phyloP scores from a whole-genome alignment of 2,329 filamentous ascomycete species.

The Setomelanomma holmii region DNA sequence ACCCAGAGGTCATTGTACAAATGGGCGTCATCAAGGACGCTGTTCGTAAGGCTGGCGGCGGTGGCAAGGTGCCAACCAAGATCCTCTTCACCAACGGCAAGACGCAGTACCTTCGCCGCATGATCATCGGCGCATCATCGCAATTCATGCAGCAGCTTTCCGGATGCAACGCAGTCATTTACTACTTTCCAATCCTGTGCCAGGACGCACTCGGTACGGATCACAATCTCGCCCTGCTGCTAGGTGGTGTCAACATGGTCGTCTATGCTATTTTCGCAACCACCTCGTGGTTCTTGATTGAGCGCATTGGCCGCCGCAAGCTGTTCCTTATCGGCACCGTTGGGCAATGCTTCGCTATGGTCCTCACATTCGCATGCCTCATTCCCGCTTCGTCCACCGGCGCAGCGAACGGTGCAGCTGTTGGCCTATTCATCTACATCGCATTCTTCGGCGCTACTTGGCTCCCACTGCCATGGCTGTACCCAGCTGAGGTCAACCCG shows the following conservation, averaged over 20 bases:
- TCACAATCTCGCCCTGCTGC: slow-evolving; percentile 53
- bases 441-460: slow-evolving; percentile 72
- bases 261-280: slow-evolving; percentile 64
- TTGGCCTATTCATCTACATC: slow-evolving; percentile 73
- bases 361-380: slow-evolving; percentile 50
- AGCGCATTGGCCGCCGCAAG: slow-evolving; percentile 63
- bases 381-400: slow-evolving; percentile 41
- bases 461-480: slow-evolving; percentile 69
- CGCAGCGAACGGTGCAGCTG: slow-evolving; percentile 58
- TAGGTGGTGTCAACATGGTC: slow-evolving; percentile 61
- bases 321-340: slow-evolving; percentile 53
- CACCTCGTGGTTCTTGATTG: slow-evolving; percentile 69
- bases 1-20: slow-evolving; percentile 63
- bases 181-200: slow-evolving; percentile 54
- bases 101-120: slow-evolving; percentile 69
- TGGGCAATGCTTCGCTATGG: slow-evolving; percentile 61
- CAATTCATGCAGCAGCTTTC: slow-evolving; percentile 67
- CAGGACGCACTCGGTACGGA: slow-evolving; percentile 59
- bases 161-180: slow-evolving; percentile 53
- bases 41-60: slow-evolving; percentile 45
- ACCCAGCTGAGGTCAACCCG: slow-evolving; percentile 60
- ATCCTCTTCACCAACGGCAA: slow-evolving; percentile 66
- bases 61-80: slow-evolving; percentile 45
- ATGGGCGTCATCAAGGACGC: slow-evolving; percentile 68
- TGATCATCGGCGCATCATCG: slow-evolving; percentile 64